Conservation (phyloP, 179 eudicot species). For the Silene noctiflora region DNA sequence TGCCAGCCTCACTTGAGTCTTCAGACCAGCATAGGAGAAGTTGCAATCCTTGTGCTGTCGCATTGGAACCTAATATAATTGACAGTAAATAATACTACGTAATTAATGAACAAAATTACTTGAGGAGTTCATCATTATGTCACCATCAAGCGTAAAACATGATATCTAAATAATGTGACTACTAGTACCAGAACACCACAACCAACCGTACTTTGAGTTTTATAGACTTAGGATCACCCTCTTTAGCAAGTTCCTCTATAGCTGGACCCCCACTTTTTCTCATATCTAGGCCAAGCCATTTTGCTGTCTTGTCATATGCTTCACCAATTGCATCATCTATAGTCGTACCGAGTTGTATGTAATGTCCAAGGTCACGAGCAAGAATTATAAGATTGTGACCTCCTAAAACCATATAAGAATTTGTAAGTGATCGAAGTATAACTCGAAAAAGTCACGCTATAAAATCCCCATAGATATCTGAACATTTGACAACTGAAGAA, state of each 20-base stretch:
- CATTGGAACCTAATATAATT: conserved; percentile 78
- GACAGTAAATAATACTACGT: background rate
- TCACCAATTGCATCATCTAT: conserved; percentile 99
- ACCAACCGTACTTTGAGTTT: conserved; percentile 54
- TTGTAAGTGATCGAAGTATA: background rate
- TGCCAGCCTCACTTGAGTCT: conserved; percentile 95
- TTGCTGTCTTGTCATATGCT: conserved; percentile 95
- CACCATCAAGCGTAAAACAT: background rate
- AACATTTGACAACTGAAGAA: background rate
- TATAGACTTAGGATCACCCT: conserved; percentile 70
- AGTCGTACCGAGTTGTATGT: conserved; percentile 87
- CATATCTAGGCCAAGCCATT: conserved; percentile 98
- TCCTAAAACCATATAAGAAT: conserved; percentile 40
- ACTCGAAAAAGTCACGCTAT: background rate
- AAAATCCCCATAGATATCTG: background rate
- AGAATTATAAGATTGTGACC: conserved; percentile 95
- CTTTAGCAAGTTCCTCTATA: conserved; percentile 88
- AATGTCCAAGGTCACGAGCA: conserved; percentile 83
- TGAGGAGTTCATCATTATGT: background rate
- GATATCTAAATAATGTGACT: background rate
- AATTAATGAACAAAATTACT: background rate
- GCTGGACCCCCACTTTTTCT: conserved; percentile 94
- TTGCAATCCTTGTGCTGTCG: conserved; percentile 97
- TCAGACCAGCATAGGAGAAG: conserved; percentile 95
- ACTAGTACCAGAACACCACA: conserved; percentile 8